phyloP scores from a whole-genome alignment of 2,329 filamentous ascomycete genomes.

The Fusarium austroafricanum region DNA sequence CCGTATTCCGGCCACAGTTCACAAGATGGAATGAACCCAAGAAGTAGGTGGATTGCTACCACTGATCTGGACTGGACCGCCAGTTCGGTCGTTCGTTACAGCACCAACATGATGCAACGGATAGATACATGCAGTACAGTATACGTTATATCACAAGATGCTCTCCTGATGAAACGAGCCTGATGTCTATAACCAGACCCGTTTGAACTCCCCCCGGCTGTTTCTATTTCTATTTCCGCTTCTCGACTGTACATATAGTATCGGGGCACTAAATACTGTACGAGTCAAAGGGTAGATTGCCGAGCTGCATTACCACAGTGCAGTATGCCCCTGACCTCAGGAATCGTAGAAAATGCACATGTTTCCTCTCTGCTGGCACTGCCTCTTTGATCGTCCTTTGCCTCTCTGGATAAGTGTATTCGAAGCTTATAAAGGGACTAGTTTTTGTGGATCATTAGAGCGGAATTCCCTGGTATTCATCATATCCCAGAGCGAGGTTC shows the following conservation, averaged over 20 bases:
- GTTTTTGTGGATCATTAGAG: neutral
- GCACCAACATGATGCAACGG: constrained; percentile 1
- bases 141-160: neutral
- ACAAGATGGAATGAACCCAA: neutral
- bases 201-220: neutral
- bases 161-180: neutral
- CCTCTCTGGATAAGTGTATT: neutral
- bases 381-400: no score
- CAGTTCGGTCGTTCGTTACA: neutral
- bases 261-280: neutral
- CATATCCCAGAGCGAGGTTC: constrained; percentile 90
- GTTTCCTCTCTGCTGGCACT: neutral
- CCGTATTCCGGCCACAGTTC: no score
- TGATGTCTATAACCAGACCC: neutral
- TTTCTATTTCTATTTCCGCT: neutral
- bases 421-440: no score
- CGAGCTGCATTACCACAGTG: constrained; percentile 13
- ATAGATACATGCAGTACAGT: constrained; percentile 2
- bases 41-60: neutral
- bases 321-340: neutral
- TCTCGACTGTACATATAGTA: constrained; percentile 1
- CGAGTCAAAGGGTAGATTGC: constrained; percentile 34
- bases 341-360: neutral
- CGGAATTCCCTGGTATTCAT: constrained; percentile 89
- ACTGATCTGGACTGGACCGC: neutral